Evolutionary conservation across 108 stramenopile species (phyloP), one percentile per base, ranked within the genome.

Genomic region (Cyclotella atomus): DNA sequence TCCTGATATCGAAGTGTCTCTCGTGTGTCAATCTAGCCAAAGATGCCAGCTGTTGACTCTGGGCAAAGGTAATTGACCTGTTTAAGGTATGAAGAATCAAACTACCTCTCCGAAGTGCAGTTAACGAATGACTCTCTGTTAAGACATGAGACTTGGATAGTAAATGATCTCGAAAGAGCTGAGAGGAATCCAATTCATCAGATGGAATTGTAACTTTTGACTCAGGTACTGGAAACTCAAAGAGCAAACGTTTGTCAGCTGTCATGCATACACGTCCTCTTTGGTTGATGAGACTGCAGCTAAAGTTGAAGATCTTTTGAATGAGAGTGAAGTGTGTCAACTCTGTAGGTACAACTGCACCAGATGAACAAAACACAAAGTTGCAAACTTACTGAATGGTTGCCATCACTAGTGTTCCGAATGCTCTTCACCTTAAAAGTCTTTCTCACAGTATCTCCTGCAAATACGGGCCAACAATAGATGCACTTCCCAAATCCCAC

Each of bases 391-490:
- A 72, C 71, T 34, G 87, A 88, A 74, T 92, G 83, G 64, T 88
- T 77, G 47, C 89, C 87, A 70, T 91, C 92, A 60, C 82, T 83
- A 0, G 92, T 90, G 65, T 85, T 90, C 21, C 89, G 76, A 15
- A 95, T 81, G 24, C 74, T 82, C 64, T 84, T 66, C 33, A 95
- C 87, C 38, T 85, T 64, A 64, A 93, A 93, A 25, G 79, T 71
- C 79, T 95, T 95, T 8, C 75, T 83, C 38, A 93, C 90, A 0
- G 95, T 96, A 81, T 94, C 95, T 3, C 95, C 95, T 21, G 88
- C 78, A 66, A 95, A 95, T 0, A 82, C 88, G 5, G 95, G 95
- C 92, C 92, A 96, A 27, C 87, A 79, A 70, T 96, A 96, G 3
- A 79, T 45, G 53, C 88, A 86, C 25, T 76, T 79, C 19, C 89